These are phyloP conservation scores for Metrosideros polymorpha DNA, from an alignment of 441 rosid species.

Conservation along the genomic window DNA sequence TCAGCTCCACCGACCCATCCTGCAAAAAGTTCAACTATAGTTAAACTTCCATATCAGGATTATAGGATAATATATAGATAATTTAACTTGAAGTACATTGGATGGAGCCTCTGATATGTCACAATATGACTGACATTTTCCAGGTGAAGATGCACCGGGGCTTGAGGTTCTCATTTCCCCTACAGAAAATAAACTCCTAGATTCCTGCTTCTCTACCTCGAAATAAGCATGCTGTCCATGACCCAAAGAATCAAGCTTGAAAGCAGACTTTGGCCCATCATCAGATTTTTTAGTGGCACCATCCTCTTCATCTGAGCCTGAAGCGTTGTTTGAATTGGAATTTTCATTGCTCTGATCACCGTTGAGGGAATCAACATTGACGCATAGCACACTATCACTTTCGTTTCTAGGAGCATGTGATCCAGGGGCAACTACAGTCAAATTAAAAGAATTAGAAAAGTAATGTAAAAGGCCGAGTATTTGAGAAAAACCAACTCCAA, in stretches of 20 bases:
- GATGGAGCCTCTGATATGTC: conserved; percentile 33
- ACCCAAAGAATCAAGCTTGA: conserved; percentile 18
- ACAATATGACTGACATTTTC: conserved; percentile 24
- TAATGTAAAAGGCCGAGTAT: neutral
- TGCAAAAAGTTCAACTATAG: conserved; percentile 20
- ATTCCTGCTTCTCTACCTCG: conserved; percentile 17
- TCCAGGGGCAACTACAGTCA: conserved; percentile 34
- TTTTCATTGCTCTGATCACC: conserved; percentile 25
- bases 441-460: neutral
- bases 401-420: conserved; percentile 21
- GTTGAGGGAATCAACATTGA: conserved; percentile 27
- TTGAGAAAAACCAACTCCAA: neutral
- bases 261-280: conserved; percentile 8
- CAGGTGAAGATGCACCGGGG: conserved; percentile 24
- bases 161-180: conserved; percentile 20
- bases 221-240: conserved; percentile 15
- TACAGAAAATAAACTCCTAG: conserved; percentile 24
- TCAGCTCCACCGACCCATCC: conserved; percentile 39
- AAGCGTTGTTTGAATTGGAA: conserved; percentile 1
- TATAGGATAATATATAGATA: conserved; percentile 4
- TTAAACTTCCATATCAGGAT: neutral
- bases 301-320: conserved; percentile 8
- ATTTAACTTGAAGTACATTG: conserved; percentile 35
- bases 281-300: conserved; percentile 17
- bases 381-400: conserved; percentile 16